These are phyloP conservation scores for Metarhizium humberi DNA, from an alignment of 2,329 filamentous ascomycete species.

Conservation along the genomic window DNA sequence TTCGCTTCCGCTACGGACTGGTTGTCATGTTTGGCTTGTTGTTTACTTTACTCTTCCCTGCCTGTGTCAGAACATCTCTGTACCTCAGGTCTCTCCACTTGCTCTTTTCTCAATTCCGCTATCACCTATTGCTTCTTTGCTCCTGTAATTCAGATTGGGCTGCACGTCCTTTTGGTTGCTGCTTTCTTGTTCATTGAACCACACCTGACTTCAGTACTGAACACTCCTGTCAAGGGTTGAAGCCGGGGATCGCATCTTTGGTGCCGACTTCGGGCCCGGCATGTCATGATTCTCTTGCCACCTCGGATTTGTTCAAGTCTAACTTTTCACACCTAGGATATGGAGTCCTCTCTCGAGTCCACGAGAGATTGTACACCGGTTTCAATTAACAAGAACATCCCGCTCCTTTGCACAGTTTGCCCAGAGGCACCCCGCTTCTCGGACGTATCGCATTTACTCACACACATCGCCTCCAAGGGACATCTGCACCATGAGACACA, in stretches of 20 bases:
- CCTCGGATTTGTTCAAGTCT: slow-evolving; percentile 11
- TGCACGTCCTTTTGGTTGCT: slow-evolving; percentile 12
- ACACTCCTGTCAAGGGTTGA: neutral
- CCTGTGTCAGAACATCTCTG: slow-evolving; percentile 5
- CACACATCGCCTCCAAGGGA: slow-evolving; percentile 87
- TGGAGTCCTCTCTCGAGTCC: slow-evolving; percentile 25
- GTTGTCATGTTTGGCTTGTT: neutral
- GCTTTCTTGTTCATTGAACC: slow-evolving; percentile 14
- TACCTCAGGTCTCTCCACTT: slow-evolving; percentile 11
- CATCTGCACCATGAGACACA: slow-evolving; percentile 81
- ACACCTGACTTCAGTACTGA: neutral
- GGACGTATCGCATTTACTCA: slow-evolving; percentile 84
- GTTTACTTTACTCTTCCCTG: slow-evolving; percentile 4
- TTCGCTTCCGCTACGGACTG: slow-evolving; percentile 1
- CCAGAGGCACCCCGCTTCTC: slow-evolving; percentile 73
- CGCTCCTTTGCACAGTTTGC: slow-evolving; percentile 76
- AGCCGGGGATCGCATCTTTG: neutral
- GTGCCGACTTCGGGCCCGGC: slow-evolving; percentile 1
- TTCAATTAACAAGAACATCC: slow-evolving; percentile 35
- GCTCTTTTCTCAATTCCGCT: slow-evolving; percentile 13
- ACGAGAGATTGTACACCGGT: slow-evolving; percentile 11
- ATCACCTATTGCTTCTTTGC: slow-evolving; percentile 15
- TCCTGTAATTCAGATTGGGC: slow-evolving; percentile 8
- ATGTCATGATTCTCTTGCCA: slow-evolving; percentile 6
- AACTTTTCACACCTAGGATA: slow-evolving; percentile 17